A percentile compares a stretch with the other conserved stretches of the same genome.
phyloP scores from a whole-genome alignment of 140 eudicot genomes.

The Anethum foeniculum region DNA sequence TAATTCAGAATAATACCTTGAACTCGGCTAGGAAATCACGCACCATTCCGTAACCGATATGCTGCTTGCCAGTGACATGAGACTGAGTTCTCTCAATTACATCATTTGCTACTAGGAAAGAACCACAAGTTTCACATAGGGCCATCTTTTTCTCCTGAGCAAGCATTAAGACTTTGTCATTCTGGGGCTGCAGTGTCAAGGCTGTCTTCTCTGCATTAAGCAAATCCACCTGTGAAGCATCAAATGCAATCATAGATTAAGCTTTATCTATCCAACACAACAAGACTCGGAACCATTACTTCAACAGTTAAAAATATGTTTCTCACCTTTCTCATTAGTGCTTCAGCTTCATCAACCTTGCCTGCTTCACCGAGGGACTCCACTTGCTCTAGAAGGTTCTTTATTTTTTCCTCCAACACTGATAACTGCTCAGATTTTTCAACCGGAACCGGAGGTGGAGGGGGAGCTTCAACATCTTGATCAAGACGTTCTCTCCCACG shows the following conservation, averaged over 20 bases:
- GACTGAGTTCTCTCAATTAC: constrained; percentile 96
- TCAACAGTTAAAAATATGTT: not conserved
- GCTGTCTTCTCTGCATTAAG: constrained; percentile 78
- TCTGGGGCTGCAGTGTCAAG: constrained; percentile 68
- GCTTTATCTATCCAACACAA: not conserved
- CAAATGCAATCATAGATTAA: not conserved
- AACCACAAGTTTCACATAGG: constrained; percentile 91
- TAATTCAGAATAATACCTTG: constrained; percentile 40
- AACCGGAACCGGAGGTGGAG: constrained; percentile 74
- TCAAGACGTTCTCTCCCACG: constrained; percentile 95
- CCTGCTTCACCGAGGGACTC: constrained; percentile 99
- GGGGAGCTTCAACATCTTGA: constrained; percentile 71
- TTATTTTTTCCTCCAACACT: constrained; percentile 79
- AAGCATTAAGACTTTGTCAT: constrained; percentile 53
- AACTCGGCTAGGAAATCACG: constrained; percentile 68
- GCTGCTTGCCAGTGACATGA: constrained; percentile 95
- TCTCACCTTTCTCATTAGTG: constrained; percentile 91
- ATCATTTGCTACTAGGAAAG: constrained; percentile 83
- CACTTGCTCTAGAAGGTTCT: constrained; percentile 83
- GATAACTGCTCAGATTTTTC: constrained; percentile 86
- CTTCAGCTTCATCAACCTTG: constrained; percentile 97
- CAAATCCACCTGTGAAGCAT: constrained; percentile 58
- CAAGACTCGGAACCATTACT: not conserved
- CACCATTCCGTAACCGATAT: constrained; percentile 85
- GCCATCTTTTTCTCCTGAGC: constrained; percentile 99